phyloP scores from a whole-genome alignment of 169 alveolate genomes.

The Eimeria zaria region DNA sequence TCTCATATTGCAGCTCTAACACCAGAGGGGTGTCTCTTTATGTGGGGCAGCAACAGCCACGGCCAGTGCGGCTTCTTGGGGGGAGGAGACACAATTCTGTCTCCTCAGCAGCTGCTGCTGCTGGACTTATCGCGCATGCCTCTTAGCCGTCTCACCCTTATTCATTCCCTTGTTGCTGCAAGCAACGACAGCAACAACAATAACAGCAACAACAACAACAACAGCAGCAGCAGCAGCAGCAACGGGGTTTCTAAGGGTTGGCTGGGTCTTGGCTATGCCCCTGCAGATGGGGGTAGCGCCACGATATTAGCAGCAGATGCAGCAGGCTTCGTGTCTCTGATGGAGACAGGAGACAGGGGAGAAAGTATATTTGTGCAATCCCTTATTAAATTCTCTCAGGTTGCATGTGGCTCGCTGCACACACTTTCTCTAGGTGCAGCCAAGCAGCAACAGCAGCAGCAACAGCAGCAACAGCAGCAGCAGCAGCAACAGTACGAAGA shows the following conservation, averaged over 20 bases:
- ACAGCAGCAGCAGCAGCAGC: slow-evolving; percentile 31
- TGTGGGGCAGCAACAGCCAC: slow-evolving; percentile 83
- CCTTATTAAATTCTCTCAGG: slow-evolving; percentile 50
- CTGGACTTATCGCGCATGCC: slow-evolving; percentile 48
- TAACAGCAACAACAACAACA: neutral
- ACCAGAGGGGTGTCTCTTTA: slow-evolving; percentile 70
- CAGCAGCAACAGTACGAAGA: no score
- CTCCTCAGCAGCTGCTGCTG: slow-evolving; percentile 60
- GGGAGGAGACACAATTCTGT: neutral
- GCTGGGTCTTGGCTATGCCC: slow-evolving; percentile 13
- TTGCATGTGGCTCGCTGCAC: slow-evolving; percentile 78
- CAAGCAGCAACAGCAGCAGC: neutral
- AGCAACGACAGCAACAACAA: slow-evolving; percentile 4
- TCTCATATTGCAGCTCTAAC: slow-evolving; percentile 71
- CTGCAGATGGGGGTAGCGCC: neutral
- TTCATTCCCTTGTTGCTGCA: slow-evolving; percentile 38
- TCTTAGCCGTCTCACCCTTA: neutral
- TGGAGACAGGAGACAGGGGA: neutral
- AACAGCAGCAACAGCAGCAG: no score
- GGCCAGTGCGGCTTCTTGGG: slow-evolving; percentile 59
- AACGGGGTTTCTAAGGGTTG: neutral
- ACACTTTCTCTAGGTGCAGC: slow-evolving; percentile 41
- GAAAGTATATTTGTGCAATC: neutral
- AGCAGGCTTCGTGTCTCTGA: neutral
- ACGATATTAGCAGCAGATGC: slow-evolving; percentile 4